Percentiles rank a stretch among this genome's conserved stretches.
Conservation (phyloP, 495 filamentous ascomycete genomes). For the Aspergillus bridgeri region DNA sequence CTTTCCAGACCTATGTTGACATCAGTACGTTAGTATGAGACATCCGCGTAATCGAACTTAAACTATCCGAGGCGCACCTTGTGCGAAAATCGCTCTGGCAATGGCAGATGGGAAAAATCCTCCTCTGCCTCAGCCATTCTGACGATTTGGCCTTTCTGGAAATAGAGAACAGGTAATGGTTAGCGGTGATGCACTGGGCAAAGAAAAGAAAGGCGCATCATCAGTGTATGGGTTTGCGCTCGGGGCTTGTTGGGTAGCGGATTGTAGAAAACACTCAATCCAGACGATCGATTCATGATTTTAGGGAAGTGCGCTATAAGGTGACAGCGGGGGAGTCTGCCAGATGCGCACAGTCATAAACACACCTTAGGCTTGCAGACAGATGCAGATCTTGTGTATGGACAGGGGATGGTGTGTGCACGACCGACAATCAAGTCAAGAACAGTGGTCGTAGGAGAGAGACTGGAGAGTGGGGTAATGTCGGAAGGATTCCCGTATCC, state of each 20-base stretch:
- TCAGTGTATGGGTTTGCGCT: background rate
- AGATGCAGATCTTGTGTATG: constrained; percentile 21
- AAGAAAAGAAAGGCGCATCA: background rate
- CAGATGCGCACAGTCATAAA: background rate
- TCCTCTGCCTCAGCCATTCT: constrained; percentile 63
- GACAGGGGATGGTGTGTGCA: constrained; percentile 3
- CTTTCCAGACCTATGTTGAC: constrained; percentile 82
- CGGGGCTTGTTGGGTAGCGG: background rate
- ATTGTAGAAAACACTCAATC: background rate
- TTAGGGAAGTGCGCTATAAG: background rate
- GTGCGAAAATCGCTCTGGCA: constrained; percentile 80
- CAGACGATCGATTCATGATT: background rate
- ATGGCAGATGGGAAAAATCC: constrained; percentile 77
- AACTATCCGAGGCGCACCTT: constrained; percentile 73
- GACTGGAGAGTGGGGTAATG: background rate
- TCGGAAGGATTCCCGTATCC: background rate
- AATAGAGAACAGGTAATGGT: background rate
- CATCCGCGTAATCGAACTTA: background rate
- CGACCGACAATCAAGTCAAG: background rate
- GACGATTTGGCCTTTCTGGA: constrained; percentile 14
- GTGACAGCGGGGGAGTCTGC: background rate
- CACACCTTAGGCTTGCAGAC: constrained; percentile 20
- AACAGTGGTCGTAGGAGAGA: background rate
- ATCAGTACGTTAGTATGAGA: constrained; percentile 22
- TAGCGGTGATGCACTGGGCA: background rate